Conservation (phyloP, 148 eudicot species). For the Euryodendron excelsum region DNA sequence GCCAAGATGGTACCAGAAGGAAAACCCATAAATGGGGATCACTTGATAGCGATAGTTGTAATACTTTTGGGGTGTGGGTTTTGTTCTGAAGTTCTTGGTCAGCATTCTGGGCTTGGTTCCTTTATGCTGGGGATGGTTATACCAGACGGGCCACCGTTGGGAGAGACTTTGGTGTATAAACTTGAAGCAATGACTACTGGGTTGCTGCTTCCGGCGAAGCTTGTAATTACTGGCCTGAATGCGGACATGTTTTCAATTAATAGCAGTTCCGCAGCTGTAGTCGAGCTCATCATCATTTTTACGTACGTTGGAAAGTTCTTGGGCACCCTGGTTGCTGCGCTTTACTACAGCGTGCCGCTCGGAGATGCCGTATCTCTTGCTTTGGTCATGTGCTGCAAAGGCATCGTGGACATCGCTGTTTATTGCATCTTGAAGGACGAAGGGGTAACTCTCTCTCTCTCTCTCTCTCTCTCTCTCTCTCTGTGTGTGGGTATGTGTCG, state of each 20-base stretch:
- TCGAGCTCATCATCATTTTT: slow-evolving; percentile 12
- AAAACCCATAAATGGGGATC: slow-evolving; percentile 30
- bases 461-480: not conserved
- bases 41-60: slow-evolving; percentile 22
- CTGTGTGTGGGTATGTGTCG: too few species aligned
- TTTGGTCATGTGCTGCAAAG: slow-evolving; percentile 57
- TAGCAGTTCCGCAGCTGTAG: not conserved
- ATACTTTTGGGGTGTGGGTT: slow-evolving; percentile 32
- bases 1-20: slow-evolving; percentile 37
- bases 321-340: slow-evolving; percentile 36
- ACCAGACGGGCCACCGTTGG: slow-evolving; percentile 70
- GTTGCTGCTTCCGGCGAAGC: slow-evolving; percentile 49
- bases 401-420: slow-evolving; percentile 44
- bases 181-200: slow-evolving; percentile 41
- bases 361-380: slow-evolving; percentile 47
- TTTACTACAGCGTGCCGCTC: slow-evolving; percentile 22
- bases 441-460: slow-evolving; percentile 43
- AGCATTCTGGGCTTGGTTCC: slow-evolving; percentile 37
- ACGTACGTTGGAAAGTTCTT: slow-evolving; percentile 34
- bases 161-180: slow-evolving; percentile 46
- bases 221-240: slow-evolving; percentile 9
- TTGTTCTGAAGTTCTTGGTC: slow-evolving; percentile 21
- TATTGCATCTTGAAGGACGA: slow-evolving; percentile 15
- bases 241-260: slow-evolving; percentile 9
- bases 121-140: slow-evolving; percentile 39